Evolutionary conservation across 345 rosid genomes (phyloP).

Genomic region (Leavenworthia alabamica): DNA sequence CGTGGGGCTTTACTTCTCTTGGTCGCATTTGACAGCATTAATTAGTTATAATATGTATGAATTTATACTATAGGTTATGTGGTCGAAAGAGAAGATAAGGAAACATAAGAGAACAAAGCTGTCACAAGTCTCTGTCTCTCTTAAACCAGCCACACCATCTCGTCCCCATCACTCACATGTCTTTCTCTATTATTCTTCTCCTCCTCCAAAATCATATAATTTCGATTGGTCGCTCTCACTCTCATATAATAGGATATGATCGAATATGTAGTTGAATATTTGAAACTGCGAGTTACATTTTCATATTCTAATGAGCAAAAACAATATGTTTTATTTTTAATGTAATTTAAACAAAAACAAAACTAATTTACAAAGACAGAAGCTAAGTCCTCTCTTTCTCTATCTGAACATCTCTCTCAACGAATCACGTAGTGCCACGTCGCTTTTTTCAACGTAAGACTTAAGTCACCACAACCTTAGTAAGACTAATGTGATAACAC

Average conservation of each 20-base stretch:
- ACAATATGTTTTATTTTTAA: not conserved
- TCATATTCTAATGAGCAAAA: too few species aligned
- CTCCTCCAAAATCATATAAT: not conserved
- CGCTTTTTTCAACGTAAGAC: not conserved
- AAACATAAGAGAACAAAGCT: slow-evolving; percentile 28
- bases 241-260: not conserved
- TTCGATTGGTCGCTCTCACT: not conserved
- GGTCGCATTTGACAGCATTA: slow-evolving; percentile 24
- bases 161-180: slow-evolving; percentile 39
- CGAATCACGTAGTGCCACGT: slow-evolving; percentile 13
- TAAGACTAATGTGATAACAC: slow-evolving; percentile 19
- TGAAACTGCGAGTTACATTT: too few species aligned
- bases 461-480: slow-evolving; percentile 3
- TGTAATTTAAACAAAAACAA: slow-evolving; percentile 10
- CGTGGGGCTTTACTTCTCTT: slow-evolving; percentile 17
- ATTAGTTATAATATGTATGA: not conserved
- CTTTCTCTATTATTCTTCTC: slow-evolving; percentile 25
- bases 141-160: slow-evolving; percentile 29
- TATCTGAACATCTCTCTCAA: not conserved
- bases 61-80: not conserved
- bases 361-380: slow-evolving; percentile 27
- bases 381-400: too few species aligned
- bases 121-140: slow-evolving; percentile 29
- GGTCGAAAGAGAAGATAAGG: slow-evolving; percentile 26
- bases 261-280: too few species aligned